These are phyloP conservation scores for Coemansia sp. DNA, from an alignment of 192 early-diverging fungal species.

Conservation along the genomic window DNA sequence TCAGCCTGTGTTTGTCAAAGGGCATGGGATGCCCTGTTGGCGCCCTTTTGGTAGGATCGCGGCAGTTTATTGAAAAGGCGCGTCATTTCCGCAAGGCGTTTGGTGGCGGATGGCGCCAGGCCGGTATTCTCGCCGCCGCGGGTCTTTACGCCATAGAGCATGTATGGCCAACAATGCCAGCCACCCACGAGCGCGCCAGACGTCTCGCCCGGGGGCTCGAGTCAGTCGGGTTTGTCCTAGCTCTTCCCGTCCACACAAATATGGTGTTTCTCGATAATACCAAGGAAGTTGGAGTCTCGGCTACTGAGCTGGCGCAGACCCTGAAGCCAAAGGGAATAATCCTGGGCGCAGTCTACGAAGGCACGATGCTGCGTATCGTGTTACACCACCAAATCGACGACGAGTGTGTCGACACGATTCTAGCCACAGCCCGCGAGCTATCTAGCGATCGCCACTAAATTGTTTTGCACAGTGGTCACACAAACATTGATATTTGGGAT, in stretches of 20 bases:
- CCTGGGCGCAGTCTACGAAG: conserved; percentile 15
- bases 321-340: conserved; percentile 11
- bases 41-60: conserved; percentile 77
- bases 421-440: too few relatives aligned
- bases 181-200: conserved; percentile 68
- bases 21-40: conserved; percentile 93
- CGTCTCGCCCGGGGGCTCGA: conserved; percentile 64
- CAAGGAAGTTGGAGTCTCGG: not conserved
- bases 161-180: conserved; percentile 70
- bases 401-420: conserved; percentile 20
- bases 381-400: conserved; percentile 40
- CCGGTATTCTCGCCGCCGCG: conserved; percentile 80
- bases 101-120: conserved; percentile 95
- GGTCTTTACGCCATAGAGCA: conserved; percentile 73
- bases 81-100: conserved; percentile 85
- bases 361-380: conserved; percentile 25
- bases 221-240: conserved; percentile 66
- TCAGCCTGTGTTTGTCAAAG: conserved; percentile 90
- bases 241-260: conserved; percentile 79
- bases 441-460: too few relatives aligned
- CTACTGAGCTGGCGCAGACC: not conserved
- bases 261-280: conserved; percentile 72
- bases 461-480: too few relatives aligned
- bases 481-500: too few relatives aligned
- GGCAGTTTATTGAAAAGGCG: conserved; percentile 72